Conservation (phyloP, 495 filamentous ascomycete genomes). For the Penicilliopsis zonata region DNA sequence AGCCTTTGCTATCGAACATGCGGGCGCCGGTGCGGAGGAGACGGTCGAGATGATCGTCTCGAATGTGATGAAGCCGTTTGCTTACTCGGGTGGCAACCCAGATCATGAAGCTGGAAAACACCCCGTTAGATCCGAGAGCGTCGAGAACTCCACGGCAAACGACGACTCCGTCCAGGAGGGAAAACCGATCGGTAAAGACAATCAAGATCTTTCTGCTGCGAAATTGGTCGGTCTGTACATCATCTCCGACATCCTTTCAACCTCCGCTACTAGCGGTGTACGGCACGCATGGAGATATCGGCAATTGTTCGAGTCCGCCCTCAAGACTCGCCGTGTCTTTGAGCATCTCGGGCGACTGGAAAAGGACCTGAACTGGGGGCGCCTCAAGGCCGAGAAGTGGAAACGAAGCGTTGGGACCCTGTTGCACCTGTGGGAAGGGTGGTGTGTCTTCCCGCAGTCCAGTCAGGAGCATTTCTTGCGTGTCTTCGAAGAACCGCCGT, state of each 20-base stretch:
- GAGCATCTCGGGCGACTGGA: slow-evolving; percentile 70
- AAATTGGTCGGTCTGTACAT: slow-evolving; percentile 77
- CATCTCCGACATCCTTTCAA: slow-evolving; percentile 79
- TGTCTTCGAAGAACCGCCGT: slow-evolving; percentile 64
- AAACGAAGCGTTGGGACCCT: slow-evolving; percentile 65
- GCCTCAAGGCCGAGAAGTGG: slow-evolving; percentile 81
- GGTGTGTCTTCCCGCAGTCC: slow-evolving; percentile 72
- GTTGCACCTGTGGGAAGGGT: slow-evolving; percentile 75
- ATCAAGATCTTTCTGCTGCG: slow-evolving; percentile 55
- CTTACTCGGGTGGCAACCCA: slow-evolving; percentile 47
- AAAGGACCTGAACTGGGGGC: slow-evolving; percentile 68
- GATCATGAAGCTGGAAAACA: slow-evolving; percentile 31
- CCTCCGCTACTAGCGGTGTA: slow-evolving; percentile 71
- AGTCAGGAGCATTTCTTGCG: slow-evolving; percentile 61
- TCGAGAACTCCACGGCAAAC: slow-evolving; percentile 13
- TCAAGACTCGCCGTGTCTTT: slow-evolving; percentile 62
- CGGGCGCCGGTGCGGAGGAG: slow-evolving; percentile 68
- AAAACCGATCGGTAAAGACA: slow-evolving; percentile 21
- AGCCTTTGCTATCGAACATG: slow-evolving; percentile 82
- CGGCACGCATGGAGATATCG: slow-evolving; percentile 87
- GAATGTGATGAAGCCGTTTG: slow-evolving; percentile 65
- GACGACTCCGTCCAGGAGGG: slow-evolving; percentile 16
- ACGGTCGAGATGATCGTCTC: slow-evolving; percentile 76
- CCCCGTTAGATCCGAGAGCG: slow-evolving; percentile 24
- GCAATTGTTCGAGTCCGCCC: slow-evolving; percentile 66